Conservation (phyloP, 257 asterid species). For the Sherardia arvensis region DNA sequence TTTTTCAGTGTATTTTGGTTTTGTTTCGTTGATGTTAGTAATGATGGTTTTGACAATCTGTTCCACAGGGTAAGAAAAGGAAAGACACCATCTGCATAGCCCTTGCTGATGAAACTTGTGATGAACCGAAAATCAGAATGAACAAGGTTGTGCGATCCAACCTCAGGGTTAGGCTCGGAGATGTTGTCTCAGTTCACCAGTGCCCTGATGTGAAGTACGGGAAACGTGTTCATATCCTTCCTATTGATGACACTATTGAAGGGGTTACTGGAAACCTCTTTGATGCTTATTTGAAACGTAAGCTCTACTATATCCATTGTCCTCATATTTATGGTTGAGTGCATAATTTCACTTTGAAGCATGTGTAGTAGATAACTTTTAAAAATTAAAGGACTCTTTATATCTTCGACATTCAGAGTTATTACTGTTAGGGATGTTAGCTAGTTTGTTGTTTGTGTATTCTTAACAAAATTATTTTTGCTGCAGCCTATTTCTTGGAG, state of each 20-base stretch:
- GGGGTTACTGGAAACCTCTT: conserved; percentile 73
- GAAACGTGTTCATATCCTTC: conserved; percentile 79
- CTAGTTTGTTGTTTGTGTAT: neutral
- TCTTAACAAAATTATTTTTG: neutral
- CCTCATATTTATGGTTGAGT: neutral
- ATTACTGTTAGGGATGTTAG: neutral
- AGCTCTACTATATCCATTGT: conserved; percentile 10
- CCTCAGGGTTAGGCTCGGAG: conserved; percentile 84
- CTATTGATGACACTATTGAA: conserved; percentile 67
- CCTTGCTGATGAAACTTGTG: conserved; percentile 71
- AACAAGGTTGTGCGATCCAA: conserved; percentile 71
- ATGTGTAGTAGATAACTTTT: neutral
- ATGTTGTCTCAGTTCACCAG: conserved; percentile 77
- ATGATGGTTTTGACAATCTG: neutral
- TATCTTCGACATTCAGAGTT: neutral
- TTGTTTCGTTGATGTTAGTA: neutral
- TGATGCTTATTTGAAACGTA: conserved; percentile 70
- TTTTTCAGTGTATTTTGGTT: neutral
- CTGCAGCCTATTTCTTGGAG: conserved; percentile 68
- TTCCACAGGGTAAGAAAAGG: conserved; percentile 62
- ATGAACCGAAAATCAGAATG: conserved; percentile 72
- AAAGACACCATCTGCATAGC: conserved; percentile 66
- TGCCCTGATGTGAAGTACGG: conserved; percentile 87
- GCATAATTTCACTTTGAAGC: neutral
- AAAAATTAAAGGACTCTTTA: neutral